Conservation (phyloP, 2,329 filamentous ascomycete species). For the Venturia nashicola region DNA sequence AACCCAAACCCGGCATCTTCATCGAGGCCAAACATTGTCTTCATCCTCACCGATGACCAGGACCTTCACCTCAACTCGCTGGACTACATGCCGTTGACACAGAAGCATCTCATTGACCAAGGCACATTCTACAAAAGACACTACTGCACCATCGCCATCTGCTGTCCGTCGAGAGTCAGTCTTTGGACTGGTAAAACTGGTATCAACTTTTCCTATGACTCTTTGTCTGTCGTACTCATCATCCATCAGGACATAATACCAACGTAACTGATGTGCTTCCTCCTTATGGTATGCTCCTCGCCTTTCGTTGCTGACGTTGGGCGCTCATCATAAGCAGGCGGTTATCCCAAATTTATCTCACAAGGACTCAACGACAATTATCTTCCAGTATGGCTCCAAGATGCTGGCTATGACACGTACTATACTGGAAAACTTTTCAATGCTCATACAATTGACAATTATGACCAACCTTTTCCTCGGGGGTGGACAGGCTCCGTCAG, state of each 20-base stretch:
- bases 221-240: not conserved
- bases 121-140: conserved; percentile 51
- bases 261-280: conserved; percentile 31
- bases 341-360: conserved; percentile 54
- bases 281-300: conserved; percentile 26
- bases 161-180: conserved; percentile 55
- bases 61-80: conserved; percentile 42
- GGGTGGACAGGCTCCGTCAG: conserved; percentile 22
- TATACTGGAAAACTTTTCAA: conserved; percentile 47
- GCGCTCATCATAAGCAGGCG: conserved; percentile 14
- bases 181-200: conserved; percentile 54
- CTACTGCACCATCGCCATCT: conserved; percentile 53
- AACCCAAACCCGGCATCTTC: not conserved
- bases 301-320: not conserved
- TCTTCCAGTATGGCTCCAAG: conserved; percentile 58
- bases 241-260: not conserved
- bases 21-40: conserved; percentile 9
- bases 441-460: conserved; percentile 36
- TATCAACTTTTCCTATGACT: conserved; percentile 35
- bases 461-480: conserved; percentile 26
- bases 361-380: conserved; percentile 56
- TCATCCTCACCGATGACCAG: conserved; percentile 11
- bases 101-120: conserved; percentile 43
- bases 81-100: conserved; percentile 46
- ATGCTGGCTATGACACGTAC: conserved; percentile 57